These are phyloP conservation scores for Fusarium burgessii DNA, from an alignment of 2,329 filamentous ascomycete species.

Conservation along the genomic window DNA sequence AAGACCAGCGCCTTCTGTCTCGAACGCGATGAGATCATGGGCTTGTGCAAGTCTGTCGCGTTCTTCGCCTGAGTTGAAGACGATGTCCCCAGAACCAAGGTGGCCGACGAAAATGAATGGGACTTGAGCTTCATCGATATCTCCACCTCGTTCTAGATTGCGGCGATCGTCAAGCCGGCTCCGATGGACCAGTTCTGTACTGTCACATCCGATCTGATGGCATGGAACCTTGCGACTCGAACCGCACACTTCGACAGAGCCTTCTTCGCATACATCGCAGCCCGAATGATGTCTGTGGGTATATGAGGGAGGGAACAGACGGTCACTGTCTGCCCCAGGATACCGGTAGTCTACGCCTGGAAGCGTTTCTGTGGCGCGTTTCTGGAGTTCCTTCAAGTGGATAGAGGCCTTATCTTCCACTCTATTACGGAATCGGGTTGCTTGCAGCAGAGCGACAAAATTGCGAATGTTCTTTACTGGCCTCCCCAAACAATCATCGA, in stretches of 20 bases:
- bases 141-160: background rate
- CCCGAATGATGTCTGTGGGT: constrained; percentile 7
- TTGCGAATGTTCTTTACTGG: background rate
- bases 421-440: background rate
- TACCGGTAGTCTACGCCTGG: constrained; percentile 32
- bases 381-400: background rate
- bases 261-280: background rate
- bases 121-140: background rate
- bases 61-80: constrained; percentile 52
- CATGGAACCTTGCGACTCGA: background rate
- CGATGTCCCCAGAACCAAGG: constrained; percentile 53
- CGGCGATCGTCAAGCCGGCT: background rate
- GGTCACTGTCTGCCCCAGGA: constrained; percentile 44
- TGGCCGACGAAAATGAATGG: constrained; percentile 51
- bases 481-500: constrained; percentile 40
- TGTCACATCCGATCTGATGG: constrained; percentile 5
- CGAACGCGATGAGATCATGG: constrained; percentile 42
- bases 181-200: background rate
- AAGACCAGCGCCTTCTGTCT: constrained; percentile 51
- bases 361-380: background rate
- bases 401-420: background rate
- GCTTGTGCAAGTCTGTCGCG: constrained; percentile 50
- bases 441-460: background rate
- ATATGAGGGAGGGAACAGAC: constrained; percentile 30
- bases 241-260: background rate